Evolutionary conservation across 1,139 yeast genomes (phyloP), one percentile per base, ranked within the genome.

Genomic region (Suhomyces coccinellae): DNA sequence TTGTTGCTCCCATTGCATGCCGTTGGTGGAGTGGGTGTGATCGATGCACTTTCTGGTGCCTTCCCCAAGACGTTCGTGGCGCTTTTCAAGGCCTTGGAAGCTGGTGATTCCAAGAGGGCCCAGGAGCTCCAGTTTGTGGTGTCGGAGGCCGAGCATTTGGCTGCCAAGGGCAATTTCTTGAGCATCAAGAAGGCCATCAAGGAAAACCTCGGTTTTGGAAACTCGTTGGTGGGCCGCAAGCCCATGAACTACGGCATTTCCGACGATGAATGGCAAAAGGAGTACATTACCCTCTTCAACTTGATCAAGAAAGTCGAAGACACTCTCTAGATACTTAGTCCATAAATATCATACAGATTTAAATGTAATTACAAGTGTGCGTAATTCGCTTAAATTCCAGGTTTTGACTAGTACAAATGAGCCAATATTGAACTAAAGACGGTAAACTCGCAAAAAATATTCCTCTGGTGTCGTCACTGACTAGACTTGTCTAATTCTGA

Each of bases 51-150:
- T 38, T 49, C 57, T 15, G 79, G 77, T 30, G 78, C 77, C 2
- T 75, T 65, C 63, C 80, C 80, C 44, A 71, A 73, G 57, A 59
- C 70, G 5, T 66, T 69, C 44, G 54, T 56, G 15, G 48, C 42
- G n/a, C 50, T 61, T 32, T 53, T 57, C 40, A 45, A 52, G 26
- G 54, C 57, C 3, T 58, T 45, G 41, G 53, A 58, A 14, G 46
- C 44, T 20, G 61, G 60, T 3, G 54, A 60, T 31, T 35, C 40
- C 15, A 43, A 50, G 30, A 47, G 45, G 12, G 63, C 65, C 16
- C 43, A 47, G 26, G 45, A 42, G 32, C 52, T 61, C 30, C 65
- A 61, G 41, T 52, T 53, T 27, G 43, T 56, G 8, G 59, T 56
- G 26, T 57, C 57, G 20, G 54, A 56, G 39, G 65, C 58, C 9